Base-by-base conservation (phyloP, 495 filamentous ascomycete species). In the Penicillium cinerascens region DNA sequence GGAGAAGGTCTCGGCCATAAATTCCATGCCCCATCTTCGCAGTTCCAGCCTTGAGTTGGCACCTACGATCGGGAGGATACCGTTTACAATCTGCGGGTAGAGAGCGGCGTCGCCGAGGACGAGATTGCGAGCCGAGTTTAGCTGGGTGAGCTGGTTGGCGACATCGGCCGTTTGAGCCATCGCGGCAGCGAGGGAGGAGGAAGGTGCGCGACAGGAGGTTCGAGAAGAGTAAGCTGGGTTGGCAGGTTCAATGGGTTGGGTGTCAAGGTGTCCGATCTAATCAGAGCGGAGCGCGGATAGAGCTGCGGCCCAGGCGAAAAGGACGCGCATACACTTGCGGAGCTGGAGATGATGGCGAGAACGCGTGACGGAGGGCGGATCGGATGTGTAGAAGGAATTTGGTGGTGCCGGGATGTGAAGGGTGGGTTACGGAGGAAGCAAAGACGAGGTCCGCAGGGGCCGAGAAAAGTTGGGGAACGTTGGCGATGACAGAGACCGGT, bases 1-100 rank as follows among this genome's bases (percentile, higher is more conserved):
- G 17, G 95, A 85, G 70, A 99, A 96, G 4, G 91, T 89, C 76
- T 99, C 93, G 36, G 95, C 92, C 35, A 99, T 77, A 67, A 99
- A 99, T 22, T 97, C 91, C 20, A 91, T 84, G 20, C 91, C 95
- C 95, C 95, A 99, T 85, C 92, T 78, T 69, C 89, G 86, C 58
- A 97, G 72, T 69, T 95, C 89, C 17, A 96, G 68, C 37, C 77
- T 77, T 40, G 87, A 75, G 45, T 78, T 75, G n/a, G 87, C 80
- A 26, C 86, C 87, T 61, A 97, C 86, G 63, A 97, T 90, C 20
- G 91, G 90, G 4, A 97, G 79, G 49, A 96, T 89, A 22, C 88
- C 89, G 66, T 87, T 87, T 49, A 97, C 82, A 67, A 99, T 91
- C 65, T 88, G 88, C 26, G 85, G 82, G 74, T 97, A 99, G 70